Evolutionary conservation across 345 rosid species (phyloP).

Genomic region (Anastatica hierochuntica): DNA sequence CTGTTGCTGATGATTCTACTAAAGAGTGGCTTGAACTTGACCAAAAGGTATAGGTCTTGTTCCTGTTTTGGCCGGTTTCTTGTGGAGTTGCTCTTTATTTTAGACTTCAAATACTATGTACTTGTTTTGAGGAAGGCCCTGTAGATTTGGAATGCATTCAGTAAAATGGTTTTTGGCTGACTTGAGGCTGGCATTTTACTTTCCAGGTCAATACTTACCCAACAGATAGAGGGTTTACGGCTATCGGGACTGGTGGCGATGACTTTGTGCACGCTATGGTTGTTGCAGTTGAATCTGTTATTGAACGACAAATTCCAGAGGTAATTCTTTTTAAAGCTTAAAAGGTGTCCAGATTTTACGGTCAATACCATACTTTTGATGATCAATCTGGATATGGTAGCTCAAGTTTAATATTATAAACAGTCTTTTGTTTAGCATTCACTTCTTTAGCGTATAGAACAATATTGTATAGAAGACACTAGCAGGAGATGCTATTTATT

Average conservation of each 20-base stretch:
- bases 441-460: not conserved
- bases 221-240: conserved; percentile 88
- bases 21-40: conserved; percentile 89
- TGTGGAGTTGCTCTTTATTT: not conserved
- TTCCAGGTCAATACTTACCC: conserved; percentile 87
- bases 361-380: not conserved
- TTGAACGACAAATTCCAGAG: conserved; percentile 77
- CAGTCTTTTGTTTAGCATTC: not conserved
- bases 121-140: not conserved
- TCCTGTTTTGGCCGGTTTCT: not conserved
- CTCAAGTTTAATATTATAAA: no score
- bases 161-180: conserved; percentile 5
- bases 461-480: no score
- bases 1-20: conserved; percentile 80
- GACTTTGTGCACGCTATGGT: conserved; percentile 97
- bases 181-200: conserved; percentile 5
- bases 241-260: conserved; percentile 95
- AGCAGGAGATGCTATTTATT: not conserved
- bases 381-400: no score
- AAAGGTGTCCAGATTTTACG: not conserved
- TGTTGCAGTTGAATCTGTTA: conserved; percentile 93
- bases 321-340: conserved; percentile 24
- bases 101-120: not conserved
- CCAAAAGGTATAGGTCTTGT: conserved; percentile 72
- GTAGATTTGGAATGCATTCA: not conserved